phyloP scores from a whole-genome alignment of 495 filamentous ascomycete genomes.

The Lichenothelia convexa region DNA sequence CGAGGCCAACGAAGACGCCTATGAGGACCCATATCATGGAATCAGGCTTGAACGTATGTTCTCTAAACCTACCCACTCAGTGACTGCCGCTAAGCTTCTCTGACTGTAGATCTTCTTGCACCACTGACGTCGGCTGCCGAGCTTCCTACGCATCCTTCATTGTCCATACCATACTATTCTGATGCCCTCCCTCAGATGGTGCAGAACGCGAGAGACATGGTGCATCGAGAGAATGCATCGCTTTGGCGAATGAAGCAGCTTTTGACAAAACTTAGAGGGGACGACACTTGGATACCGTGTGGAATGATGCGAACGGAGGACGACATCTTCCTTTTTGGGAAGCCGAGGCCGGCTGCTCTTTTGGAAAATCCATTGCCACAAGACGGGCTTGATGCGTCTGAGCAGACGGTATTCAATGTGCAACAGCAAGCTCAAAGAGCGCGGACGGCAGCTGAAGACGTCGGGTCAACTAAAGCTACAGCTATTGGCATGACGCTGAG shows the following conservation, averaged over 20 bases:
- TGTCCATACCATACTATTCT: slow-evolving; percentile 67
- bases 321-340: slow-evolving; percentile 32
- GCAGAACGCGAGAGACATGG: slow-evolving; percentile 43
- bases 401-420: too few species aligned
- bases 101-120: slow-evolving; percentile 68
- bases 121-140: slow-evolving; percentile 76
- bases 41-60: slow-evolving; percentile 60
- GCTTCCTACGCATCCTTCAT: slow-evolving; percentile 62
- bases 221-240: slow-evolving; percentile 57
- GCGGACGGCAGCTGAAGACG: too few species aligned
- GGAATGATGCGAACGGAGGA: slow-evolving; percentile 37
- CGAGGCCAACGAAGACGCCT: slow-evolving; percentile 58
- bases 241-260: slow-evolving; percentile 65
- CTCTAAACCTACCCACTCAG: too few species aligned
- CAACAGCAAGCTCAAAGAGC: too few species aligned
- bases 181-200: slow-evolving; percentile 66
- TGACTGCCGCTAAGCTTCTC: too few species aligned
- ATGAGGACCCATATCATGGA: slow-evolving; percentile 67
- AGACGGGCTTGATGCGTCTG: too few species aligned
- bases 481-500: too few species aligned
- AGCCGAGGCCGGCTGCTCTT: slow-evolving; percentile 1
- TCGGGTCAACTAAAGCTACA: too few species aligned
- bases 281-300: slow-evolving; percentile 61
- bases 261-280: slow-evolving; percentile 58
- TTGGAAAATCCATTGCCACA: too few species aligned